These are phyloP conservation scores for Patellaria atrata DNA, from an alignment of 495 filamentous ascomycete genomes.

Conservation along the genomic window DNA sequence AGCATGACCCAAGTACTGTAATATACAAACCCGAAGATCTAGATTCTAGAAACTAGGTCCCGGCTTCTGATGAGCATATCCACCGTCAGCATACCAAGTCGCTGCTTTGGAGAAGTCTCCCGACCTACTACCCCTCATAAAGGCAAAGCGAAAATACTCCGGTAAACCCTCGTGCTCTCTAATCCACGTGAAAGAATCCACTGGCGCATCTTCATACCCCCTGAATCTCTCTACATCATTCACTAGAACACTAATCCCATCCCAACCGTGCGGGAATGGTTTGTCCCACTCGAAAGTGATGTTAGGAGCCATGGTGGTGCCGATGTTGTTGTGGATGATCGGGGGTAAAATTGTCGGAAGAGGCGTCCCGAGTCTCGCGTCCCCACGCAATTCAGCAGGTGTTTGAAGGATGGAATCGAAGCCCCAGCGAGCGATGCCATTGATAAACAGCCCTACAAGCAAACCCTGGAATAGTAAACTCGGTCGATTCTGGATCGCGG, in stretches of 20 bases:
- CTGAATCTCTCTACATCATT: conserved; percentile 80
- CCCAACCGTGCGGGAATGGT: conserved; percentile 33
- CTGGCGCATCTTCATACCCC: conserved; percentile 23
- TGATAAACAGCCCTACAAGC: conserved; percentile 80
- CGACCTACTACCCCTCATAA: conserved; percentile 50
- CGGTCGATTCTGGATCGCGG: conserved; percentile 65
- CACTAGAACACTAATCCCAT: conserved; percentile 77
- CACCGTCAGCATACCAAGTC: conserved; percentile 51
- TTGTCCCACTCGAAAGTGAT: conserved; percentile 43
- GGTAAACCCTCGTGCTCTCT: conserved; percentile 20
- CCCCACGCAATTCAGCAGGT: conserved; percentile 49
- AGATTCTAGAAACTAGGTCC: conserved; percentile 22
- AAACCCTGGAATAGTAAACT: conserved; percentile 73
- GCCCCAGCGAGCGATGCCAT: conserved; percentile 85
- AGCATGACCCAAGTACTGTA: too few species aligned
- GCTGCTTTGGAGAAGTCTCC: conserved; percentile 74
- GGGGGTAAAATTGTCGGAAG: conserved; percentile 47
- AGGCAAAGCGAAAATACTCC: conserved; percentile 80
- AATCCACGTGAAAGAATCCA: conserved; percentile 19
- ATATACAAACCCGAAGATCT: too few species aligned
- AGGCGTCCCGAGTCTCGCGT: conserved; percentile 50
- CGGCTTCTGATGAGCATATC: conserved; percentile 46
- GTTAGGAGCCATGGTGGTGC: conserved; percentile 25
- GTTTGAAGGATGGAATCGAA: conserved; percentile 89
- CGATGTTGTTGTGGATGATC: conserved; percentile 24